Conservation (phyloP, 176 grass and related monocot species). For the Aegilops longissima region DNA sequence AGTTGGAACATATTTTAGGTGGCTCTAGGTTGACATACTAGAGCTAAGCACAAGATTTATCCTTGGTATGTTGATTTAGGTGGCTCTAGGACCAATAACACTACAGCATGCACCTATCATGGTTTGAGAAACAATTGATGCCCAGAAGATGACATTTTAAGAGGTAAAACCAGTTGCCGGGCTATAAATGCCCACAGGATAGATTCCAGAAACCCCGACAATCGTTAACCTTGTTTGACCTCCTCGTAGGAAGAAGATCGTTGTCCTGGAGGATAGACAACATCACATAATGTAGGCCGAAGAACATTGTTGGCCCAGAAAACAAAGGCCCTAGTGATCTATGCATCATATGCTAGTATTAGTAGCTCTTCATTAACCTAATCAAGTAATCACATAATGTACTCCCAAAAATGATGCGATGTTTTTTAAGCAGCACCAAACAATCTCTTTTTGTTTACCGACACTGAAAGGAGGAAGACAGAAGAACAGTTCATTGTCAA, state of each 20-base stretch:
- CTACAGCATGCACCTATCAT: background rate
- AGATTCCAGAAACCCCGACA: constrained; percentile 13
- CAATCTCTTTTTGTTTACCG: too few species aligned
- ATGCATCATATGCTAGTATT: constrained; percentile 10
- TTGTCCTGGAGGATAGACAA: constrained; percentile 27
- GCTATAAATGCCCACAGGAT: constrained; percentile 35
- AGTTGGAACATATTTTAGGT: too few species aligned
- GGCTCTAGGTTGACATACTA: too few species aligned
- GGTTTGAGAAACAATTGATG: constrained; percentile 12
- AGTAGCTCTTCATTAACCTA: background rate
- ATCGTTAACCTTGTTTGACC: constrained; percentile 55
- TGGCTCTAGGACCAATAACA: constrained; percentile 7
- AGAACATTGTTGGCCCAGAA: constrained; percentile 24
- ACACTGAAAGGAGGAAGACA: background rate
- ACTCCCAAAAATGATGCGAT: background rate
- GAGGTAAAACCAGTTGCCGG: constrained; percentile 5
- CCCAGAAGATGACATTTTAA: constrained; percentile 4
- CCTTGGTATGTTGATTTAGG: too few species aligned
- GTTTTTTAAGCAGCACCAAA: background rate
- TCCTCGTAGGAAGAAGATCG: constrained; percentile 30
- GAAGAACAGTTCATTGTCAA: background rate
- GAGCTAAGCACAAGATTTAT: too few species aligned
- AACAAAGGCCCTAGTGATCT: constrained; percentile 35
- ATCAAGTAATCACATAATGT: background rate
- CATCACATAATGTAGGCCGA: constrained; percentile 27